Conservation (phyloP, 2,329 filamentous ascomycete genomes). For the Neopestalotiopsis clavispora region DNA sequence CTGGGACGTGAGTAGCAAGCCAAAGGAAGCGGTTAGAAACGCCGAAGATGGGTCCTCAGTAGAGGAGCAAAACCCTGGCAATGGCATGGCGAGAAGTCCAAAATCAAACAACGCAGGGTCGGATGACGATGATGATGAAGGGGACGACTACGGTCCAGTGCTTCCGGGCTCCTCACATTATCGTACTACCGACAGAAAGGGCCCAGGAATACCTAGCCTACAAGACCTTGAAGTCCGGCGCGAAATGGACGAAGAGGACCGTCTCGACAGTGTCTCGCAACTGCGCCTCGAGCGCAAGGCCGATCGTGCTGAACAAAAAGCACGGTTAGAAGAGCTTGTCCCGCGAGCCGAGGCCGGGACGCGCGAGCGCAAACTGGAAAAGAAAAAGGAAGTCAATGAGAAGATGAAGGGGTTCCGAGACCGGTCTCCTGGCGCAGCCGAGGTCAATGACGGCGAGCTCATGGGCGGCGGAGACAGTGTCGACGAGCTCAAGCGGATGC, state of each 20-base stretch:
- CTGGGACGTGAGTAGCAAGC: neutral
- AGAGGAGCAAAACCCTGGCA: neutral
- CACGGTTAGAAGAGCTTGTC: conserved; percentile 77
- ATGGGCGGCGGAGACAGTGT: conserved; percentile 72
- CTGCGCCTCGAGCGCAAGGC: conserved; percentile 65
- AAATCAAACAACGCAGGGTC: conserved; percentile 11
- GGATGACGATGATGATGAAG: conserved; percentile 50
- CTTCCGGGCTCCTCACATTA: conserved; percentile 33
- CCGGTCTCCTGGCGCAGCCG: conserved; percentile 62
- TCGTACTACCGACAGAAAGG: conserved; percentile 28
- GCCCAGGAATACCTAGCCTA: conserved; percentile 71
- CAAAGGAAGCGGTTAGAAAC: neutral
- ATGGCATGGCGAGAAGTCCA: neutral
- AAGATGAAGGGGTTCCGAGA: conserved; percentile 76
- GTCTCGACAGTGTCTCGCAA: conserved; percentile 49
- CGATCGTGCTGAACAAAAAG: conserved; percentile 71
- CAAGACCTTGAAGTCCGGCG: conserved; percentile 73
- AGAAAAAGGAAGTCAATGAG: conserved; percentile 74
- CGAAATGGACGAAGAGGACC: conserved; percentile 56
- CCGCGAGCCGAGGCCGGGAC: conserved; percentile 85
- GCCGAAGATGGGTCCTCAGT: neutral
- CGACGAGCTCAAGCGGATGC: conserved; percentile 71
- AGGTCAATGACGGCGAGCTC: conserved; percentile 74
- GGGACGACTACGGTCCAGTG: conserved; percentile 62
- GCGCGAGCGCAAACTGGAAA: conserved; percentile 84